These are phyloP conservation scores for Pseudogymnoascus destructans DNA, from an alignment of 2,329 filamentous ascomycete genomes.

Conservation along the genomic window DNA sequence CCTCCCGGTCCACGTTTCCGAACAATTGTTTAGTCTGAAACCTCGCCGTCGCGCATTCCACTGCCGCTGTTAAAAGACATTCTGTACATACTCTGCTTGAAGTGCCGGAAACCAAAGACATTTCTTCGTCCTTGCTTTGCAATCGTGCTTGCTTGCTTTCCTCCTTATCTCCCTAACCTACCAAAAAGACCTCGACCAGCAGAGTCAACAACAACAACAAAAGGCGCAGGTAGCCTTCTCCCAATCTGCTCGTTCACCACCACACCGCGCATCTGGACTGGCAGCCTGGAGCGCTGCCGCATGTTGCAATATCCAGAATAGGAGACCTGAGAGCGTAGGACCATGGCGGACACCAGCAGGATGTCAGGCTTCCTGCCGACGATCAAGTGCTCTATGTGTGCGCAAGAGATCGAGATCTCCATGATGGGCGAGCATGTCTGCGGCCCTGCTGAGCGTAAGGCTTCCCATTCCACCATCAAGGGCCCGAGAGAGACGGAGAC, in stretches of 20 bases:
- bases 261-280: not conserved
- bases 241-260: not conserved
- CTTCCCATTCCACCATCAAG: not conserved
- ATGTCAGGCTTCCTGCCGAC: slow-evolving; percentile 62
- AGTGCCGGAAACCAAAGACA: not conserved
- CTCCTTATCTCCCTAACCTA: not conserved
- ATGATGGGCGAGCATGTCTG: slow-evolving; percentile 80
- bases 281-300: not conserved
- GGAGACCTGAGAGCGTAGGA: not conserved
- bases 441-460: slow-evolving; percentile 32
- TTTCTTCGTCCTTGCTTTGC: not conserved
- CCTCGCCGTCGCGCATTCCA: not conserved
- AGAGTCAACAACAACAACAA: not conserved
- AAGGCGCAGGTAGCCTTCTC: not conserved
- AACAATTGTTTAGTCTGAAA: not conserved
- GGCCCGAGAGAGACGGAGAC: not conserved
- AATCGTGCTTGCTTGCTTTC: not conserved
- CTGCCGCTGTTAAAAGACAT: not conserved
- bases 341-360: slow-evolving; percentile 25
- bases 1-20: not conserved
- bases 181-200: not conserved
- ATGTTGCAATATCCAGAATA: not conserved
- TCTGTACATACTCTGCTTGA: not conserved
- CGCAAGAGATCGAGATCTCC: slow-evolving; percentile 65
- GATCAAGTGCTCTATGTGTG: slow-evolving; percentile 79